These are phyloP conservation scores for Phylloporus sp. DNA, from an alignment of 768 basidiomycete genomes.

Conservation along the genomic window DNA sequence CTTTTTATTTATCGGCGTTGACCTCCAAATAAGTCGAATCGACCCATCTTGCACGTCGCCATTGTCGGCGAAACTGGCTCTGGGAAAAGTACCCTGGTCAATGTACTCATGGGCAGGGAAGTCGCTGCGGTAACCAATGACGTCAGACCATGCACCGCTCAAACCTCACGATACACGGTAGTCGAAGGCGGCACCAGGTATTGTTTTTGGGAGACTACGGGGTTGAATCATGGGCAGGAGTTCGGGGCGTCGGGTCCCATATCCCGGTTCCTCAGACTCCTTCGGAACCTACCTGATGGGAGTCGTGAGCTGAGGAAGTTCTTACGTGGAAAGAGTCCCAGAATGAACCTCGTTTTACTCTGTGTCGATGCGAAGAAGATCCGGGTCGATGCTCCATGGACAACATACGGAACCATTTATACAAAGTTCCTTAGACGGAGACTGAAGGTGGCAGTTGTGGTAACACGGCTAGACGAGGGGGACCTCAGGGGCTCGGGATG, in stretches of 20 bases:
- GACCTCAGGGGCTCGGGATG: not conserved
- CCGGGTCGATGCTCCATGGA: constrained; percentile 6
- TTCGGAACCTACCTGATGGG: constrained; percentile 9
- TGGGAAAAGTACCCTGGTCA: constrained; percentile 27
- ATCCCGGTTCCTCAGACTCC: not conserved
- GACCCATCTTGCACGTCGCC: constrained; percentile 13
- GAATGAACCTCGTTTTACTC: constrained; percentile 17
- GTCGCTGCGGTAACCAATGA: constrained; percentile 14
- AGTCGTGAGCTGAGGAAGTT: constrained; percentile 16
- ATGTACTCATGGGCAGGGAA: constrained; percentile 16
- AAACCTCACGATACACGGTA: constrained; percentile 5
- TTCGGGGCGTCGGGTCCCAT: too few species aligned
- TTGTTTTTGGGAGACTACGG: constrained; percentile 25
- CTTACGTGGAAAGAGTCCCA: constrained; percentile 9
- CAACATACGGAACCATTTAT: constrained; percentile 8
- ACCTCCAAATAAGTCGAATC: constrained; percentile 4
- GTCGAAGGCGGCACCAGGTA: constrained; percentile 3
- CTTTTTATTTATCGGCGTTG: not conserved
- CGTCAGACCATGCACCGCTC: constrained; percentile 20
- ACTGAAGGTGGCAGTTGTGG: constrained; percentile 12
- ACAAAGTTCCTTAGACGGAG: constrained; percentile 10
- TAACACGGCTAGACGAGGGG: constrained; percentile 5
- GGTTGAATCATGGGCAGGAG: constrained; percentile 19
- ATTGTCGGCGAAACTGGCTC: constrained; percentile 22
- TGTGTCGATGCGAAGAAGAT: constrained; percentile 21